phyloP scores from a whole-genome alignment of 2,329 filamentous ascomycete species.

The Diaporthe capsici region DNA sequence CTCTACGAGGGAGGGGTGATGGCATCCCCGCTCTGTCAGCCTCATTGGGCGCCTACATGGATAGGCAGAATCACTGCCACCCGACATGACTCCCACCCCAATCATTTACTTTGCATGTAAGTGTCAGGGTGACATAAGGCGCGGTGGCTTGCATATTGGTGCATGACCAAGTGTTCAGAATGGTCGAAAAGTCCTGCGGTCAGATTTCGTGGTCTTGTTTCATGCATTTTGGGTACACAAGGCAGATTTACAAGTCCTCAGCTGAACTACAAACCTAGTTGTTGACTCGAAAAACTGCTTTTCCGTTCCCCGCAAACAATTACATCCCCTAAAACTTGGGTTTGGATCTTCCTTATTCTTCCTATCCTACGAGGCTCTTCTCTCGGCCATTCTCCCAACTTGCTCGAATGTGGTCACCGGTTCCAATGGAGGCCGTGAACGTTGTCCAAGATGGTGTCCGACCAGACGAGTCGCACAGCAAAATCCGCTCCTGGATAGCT shows the following conservation, averaged over 20 bases:
- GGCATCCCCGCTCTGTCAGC: neutral
- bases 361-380: neutral
- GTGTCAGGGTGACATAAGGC: neutral
- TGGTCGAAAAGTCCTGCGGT: neutral
- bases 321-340: neutral
- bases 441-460: neutral
- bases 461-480: too few relatives aligned
- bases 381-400: neutral
- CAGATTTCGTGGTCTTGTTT: neutral
- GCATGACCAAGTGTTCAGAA: neutral
- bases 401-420: neutral
- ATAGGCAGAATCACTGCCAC: neutral
- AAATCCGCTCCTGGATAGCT: too few relatives aligned
- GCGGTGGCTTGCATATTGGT: neutral
- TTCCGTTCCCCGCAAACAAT: neutral
- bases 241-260: neutral
- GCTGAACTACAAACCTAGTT: neutral
- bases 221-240: neutral
- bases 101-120: neutral
- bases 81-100: neutral
- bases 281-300: neutral
- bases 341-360: neutral
- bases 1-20: neutral
- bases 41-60: too few relatives aligned
- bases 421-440: neutral